A percentile compares a stretch with the other conserved stretches of the same genome.
These are phyloP conservation scores for Cenchrus purpureus DNA, from an alignment of 176 grass and related monocot genomes.

Conservation along the genomic window DNA sequence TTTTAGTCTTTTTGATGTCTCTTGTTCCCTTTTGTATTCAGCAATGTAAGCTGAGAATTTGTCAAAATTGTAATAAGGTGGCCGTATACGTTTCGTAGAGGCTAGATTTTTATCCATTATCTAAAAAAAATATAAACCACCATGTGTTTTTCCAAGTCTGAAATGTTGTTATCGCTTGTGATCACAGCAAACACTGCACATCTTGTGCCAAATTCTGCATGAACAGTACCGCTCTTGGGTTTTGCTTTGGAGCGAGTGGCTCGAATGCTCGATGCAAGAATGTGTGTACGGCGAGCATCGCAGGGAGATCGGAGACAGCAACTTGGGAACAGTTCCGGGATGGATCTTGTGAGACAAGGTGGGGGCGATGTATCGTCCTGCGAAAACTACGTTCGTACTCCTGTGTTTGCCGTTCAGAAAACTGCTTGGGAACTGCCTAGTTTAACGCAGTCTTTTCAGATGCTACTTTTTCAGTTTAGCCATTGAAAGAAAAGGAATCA, in stretches of 20 bases:
- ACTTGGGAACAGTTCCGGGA: background rate
- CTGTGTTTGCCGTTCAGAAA: background rate
- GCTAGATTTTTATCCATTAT: no score
- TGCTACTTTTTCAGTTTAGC: background rate
- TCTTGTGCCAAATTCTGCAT: background rate
- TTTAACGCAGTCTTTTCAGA: background rate
- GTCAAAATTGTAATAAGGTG: no score
- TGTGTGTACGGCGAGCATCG: constrained; percentile 3
- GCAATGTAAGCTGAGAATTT: no score
- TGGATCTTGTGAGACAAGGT: background rate
- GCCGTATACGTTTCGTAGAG: no score
- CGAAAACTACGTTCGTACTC: background rate
- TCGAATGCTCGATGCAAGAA: background rate
- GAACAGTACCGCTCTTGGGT: background rate
- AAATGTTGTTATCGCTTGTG: constrained; percentile 4
- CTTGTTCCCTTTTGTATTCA: no score
- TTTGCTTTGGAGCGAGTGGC: background rate
- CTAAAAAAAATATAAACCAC: no score
- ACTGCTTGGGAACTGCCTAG: background rate
- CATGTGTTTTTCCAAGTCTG: background rate
- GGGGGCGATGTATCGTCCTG: background rate
- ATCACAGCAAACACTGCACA: background rate
- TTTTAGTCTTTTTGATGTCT: no score
- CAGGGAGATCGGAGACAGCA: constrained; percentile 5
- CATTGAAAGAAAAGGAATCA: background rate